A percentile compares a stretch with the other conserved stretches of the same genome.
Conservation (phyloP, 495 filamentous ascomycete species). For the Talaromyces wortmannii region DNA sequence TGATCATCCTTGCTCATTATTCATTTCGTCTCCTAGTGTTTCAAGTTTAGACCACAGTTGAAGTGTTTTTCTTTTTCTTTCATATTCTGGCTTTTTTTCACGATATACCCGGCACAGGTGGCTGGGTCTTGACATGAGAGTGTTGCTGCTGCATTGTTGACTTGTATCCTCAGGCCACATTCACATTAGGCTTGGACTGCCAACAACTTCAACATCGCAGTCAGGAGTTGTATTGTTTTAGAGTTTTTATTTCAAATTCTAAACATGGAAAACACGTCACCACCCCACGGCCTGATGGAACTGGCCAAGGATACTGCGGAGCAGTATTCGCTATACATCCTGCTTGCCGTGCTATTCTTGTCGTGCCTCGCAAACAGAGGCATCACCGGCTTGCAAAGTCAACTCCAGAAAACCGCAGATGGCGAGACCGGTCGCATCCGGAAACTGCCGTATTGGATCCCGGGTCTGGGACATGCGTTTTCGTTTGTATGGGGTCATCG, state of each 20-base stretch:
- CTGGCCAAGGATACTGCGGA: constrained; percentile 4
- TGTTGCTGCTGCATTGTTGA: not conserved
- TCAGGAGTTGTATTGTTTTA: not conserved
- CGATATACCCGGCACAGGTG: not conserved
- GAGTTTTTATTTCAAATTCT: not conserved
- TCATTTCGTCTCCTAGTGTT: no score
- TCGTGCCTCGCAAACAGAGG: constrained; percentile 35
- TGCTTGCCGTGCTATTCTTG: constrained; percentile 16
- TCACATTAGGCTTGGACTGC: no score
- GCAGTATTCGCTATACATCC: constrained; percentile 1
- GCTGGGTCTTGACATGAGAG: not conserved
- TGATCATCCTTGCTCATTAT: no score
- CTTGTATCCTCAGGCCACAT: no score
- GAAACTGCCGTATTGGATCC: constrained; percentile 52
- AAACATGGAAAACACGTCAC: not conserved
- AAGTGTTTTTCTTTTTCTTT: not conserved
- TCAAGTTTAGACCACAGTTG: no score
- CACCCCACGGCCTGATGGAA: not conserved
- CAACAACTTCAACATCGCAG: not conserved
- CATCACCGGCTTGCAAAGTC: constrained; percentile 27
- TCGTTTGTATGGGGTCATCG: constrained; percentile 39
- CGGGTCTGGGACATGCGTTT: constrained; percentile 47
- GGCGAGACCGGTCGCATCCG: constrained; percentile 24
- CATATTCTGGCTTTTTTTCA: not conserved
- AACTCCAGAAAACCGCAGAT: constrained; percentile 9